A percentile compares a stretch with the other conserved stretches of the same genome.
Conservation (phyloP, 192 early-diverging fungal species). For the Umbelopsis sp. region DNA sequence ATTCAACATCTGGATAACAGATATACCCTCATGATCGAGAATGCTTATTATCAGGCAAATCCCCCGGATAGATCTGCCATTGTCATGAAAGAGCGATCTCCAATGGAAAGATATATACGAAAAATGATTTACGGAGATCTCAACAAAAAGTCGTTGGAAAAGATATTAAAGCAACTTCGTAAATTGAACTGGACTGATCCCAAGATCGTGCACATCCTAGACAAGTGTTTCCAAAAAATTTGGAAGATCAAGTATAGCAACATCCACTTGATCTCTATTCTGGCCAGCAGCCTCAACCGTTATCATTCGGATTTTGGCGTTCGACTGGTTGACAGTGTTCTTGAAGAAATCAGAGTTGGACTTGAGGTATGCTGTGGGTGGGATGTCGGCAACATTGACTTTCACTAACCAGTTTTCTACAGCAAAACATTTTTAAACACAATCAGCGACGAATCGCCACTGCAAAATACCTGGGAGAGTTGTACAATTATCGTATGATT, state of each 20-base stretch:
- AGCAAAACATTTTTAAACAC: constrained; percentile 87
- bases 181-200: constrained; percentile 87
- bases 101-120: constrained; percentile 86
- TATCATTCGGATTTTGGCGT: constrained; percentile 90
- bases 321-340: constrained; percentile 78
- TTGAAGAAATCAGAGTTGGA: constrained; percentile 89
- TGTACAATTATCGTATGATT: constrained; percentile 90
- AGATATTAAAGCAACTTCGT: constrained; percentile 69
- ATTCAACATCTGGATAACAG: constrained; percentile 85
- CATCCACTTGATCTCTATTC: constrained; percentile 80
- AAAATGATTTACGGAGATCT: constrained; percentile 89
- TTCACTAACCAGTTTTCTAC: not conserved
- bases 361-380: constrained; percentile 60
- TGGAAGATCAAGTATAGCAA: constrained; percentile 95
- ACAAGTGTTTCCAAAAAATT: constrained; percentile 84
- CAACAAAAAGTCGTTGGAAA: constrained; percentile 68
- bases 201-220: constrained; percentile 58
- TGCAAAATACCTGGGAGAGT: constrained; percentile 86
- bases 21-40: constrained; percentile 88
- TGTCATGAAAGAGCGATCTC: constrained; percentile 71
- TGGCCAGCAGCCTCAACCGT: constrained; percentile 74
- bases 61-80: constrained; percentile 72
- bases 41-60: constrained; percentile 89
- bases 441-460: constrained; percentile 89
- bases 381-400: not conserved